Conservation (phyloP, 345 rosid genomes). For the Erucastrum elatum region DNA sequence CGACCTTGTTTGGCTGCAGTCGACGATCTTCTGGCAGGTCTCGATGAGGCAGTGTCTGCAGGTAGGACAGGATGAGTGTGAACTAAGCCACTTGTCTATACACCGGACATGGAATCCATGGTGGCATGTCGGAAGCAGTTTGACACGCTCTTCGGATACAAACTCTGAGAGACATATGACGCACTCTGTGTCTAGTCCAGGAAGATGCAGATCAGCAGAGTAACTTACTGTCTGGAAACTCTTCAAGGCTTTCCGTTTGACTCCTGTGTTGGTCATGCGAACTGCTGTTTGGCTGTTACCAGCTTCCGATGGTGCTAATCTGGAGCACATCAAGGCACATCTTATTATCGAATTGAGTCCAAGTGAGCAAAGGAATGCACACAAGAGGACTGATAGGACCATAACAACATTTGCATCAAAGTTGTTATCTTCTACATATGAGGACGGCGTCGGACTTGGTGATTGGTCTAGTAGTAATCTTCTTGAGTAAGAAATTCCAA, state of each 20-base stretch:
- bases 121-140: conserved; percentile 76
- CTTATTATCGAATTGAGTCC: conserved; percentile 69
- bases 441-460: conserved; percentile 37
- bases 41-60: conserved; percentile 79
- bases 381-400: conserved; percentile 79
- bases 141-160: conserved; percentile 53
- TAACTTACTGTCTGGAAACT: conserved; percentile 63
- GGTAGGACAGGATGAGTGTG: conserved; percentile 92
- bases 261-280: conserved; percentile 62
- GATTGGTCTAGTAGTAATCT: conserved; percentile 21
- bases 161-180: conserved; percentile 77
- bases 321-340: conserved; percentile 69
- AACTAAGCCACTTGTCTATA: conserved; percentile 84
- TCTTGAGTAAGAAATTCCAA: conserved; percentile 37
- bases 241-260: conserved; percentile 70
- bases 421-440: conserved; percentile 36
- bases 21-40: conserved; percentile 71
- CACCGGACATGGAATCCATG: conserved; percentile 82
- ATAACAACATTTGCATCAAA: conserved; percentile 75
- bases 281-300: conserved; percentile 33
- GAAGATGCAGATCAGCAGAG: conserved; percentile 52
- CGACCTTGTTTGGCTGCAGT: conserved; percentile 51
- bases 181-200: conserved; percentile 63
- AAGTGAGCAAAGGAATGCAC: conserved; percentile 79
- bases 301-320: conserved; percentile 38